Evolutionary conservation across 768 basidiomycete genomes (phyloP).

Genomic region (Dictyophora rubrovolvata): DNA sequence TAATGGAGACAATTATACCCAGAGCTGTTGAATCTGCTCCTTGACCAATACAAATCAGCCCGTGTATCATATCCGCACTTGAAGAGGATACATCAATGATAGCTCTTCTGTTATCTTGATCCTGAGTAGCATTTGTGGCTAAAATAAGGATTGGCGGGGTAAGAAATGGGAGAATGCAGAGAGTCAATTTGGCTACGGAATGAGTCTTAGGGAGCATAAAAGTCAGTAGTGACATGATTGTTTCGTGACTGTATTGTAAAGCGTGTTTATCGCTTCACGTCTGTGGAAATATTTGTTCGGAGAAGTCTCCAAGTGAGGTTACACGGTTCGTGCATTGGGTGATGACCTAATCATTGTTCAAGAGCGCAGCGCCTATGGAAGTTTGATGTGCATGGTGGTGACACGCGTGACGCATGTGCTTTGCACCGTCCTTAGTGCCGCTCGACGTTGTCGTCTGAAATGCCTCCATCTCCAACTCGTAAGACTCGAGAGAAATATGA

Average conservation of each 20-base stretch:
- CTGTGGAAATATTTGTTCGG: not conserved
- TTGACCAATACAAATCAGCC: conserved; percentile 47
- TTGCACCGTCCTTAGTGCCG: no score
- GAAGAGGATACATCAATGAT: not conserved
- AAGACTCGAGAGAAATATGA: not conserved
- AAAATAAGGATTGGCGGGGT: not conserved
- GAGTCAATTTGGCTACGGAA: not conserved
- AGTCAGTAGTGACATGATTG: not conserved
- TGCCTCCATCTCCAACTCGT: not conserved
- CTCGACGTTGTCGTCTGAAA: not conserved
- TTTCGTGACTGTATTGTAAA: not conserved
- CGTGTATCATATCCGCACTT: conserved; percentile 11
- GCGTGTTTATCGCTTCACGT: not conserved
- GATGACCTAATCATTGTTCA: not conserved
- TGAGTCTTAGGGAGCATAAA: not conserved
- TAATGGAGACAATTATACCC: conserved; percentile 48
- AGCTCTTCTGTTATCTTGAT: not conserved
- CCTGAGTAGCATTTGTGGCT: not conserved
- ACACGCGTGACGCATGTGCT: no score
- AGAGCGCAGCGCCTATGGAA: not conserved
- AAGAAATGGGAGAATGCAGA: not conserved
- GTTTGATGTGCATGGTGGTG: no score
- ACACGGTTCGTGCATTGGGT: not conserved
- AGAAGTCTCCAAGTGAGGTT: not conserved
- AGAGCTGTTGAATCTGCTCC: conserved; percentile 54